Evolutionary conservation across 129 eudicot genomes (phyloP).

Genomic region (Pulicaria dysenterica): DNA sequence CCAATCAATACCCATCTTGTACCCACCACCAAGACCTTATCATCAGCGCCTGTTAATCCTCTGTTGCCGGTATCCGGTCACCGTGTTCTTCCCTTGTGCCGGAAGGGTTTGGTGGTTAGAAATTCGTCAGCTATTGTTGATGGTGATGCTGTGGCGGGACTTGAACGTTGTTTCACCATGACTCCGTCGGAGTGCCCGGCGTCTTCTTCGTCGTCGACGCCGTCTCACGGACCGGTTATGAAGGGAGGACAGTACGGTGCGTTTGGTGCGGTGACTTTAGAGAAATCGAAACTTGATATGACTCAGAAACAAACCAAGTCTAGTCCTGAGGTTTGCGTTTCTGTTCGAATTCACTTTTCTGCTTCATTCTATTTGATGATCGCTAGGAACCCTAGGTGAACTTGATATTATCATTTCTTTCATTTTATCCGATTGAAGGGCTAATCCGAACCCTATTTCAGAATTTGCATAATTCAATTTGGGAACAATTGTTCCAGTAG

Average conservation of each 20-base stretch:
- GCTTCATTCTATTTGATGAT: neutral
- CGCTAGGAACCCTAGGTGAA: neutral
- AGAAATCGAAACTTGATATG: slow-evolving; percentile 71
- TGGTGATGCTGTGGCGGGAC: slow-evolving; percentile 48
- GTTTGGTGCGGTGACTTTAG: slow-evolving; percentile 67
- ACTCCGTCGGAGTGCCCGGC: slow-evolving; percentile 36
- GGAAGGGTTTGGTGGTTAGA: slow-evolving; percentile 38
- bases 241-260: slow-evolving; percentile 66
- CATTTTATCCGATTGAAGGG: no score
- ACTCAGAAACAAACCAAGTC: slow-evolving; percentile 62
- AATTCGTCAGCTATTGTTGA: slow-evolving; percentile 54
- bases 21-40: slow-evolving; percentile 52
- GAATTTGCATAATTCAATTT: no score
- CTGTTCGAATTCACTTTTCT: neutral
- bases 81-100: slow-evolving; percentile 33
- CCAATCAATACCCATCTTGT: slow-evolving; percentile 52
- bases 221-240: slow-evolving; percentile 55
- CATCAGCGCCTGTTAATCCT: slow-evolving; percentile 42
- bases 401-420: no score
- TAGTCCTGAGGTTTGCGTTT: slow-evolving; percentile 64
- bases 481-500: no score
- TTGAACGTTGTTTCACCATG: slow-evolving; percentile 71
- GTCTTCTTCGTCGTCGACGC: slow-evolving; percentile 31
- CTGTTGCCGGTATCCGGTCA: slow-evolving; percentile 34
- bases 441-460: neutral